Evolutionary conservation across 805 yeast species (phyloP).

Genomic region (Sungouiozyma ichnusensis): DNA sequence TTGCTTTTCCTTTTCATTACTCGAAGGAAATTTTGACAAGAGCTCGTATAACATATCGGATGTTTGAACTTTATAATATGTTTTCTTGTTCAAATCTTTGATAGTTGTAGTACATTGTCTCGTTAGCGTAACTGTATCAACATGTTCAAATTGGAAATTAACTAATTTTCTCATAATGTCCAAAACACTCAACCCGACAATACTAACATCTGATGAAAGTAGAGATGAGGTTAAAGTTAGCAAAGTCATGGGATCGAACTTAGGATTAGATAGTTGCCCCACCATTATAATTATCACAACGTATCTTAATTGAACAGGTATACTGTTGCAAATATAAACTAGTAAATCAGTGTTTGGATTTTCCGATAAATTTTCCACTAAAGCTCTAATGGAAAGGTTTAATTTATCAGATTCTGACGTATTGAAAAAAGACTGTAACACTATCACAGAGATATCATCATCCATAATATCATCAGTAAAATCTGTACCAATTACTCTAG

Average conservation of each 20-base stretch:
- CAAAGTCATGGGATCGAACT: slow-evolving; percentile 17
- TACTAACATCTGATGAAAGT: slow-evolving; percentile 66
- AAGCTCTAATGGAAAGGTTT: slow-evolving; percentile 41
- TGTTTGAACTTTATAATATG: slow-evolving; percentile 79
- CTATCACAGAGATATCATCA: slow-evolving; percentile 26
- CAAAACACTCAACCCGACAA: slow-evolving; percentile 78
- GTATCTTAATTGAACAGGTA: slow-evolving; percentile 73
- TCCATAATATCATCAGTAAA: slow-evolving; percentile 15
- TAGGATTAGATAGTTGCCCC: slow-evolving; percentile 21
- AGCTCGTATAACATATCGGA: slow-evolving; percentile 71
- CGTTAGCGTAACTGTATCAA: slow-evolving; percentile 25
- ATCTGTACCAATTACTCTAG: slow-evolving; percentile 20
- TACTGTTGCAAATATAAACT: slow-evolving; percentile 59
- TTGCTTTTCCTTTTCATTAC: slow-evolving; percentile 9
- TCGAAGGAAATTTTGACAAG: slow-evolving; percentile 31
- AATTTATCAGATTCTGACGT: slow-evolving; percentile 55
- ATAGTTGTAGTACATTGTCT: slow-evolving; percentile 46
- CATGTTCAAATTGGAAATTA: slow-evolving; percentile 34
- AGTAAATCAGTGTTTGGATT: slow-evolving; percentile 35
- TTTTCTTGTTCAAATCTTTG: slow-evolving; percentile 61
- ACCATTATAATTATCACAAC: slow-evolving; percentile 44
- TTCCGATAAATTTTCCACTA: slow-evolving; percentile 36
- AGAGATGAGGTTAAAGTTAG: slow-evolving; percentile 44
- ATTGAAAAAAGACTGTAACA: slow-evolving; percentile 53
- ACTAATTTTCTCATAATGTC: slow-evolving; percentile 61